Evolutionary conservation across 176 grass and related monocot genomes (phyloP).

Genomic region (Rhynchospora breviuscula): DNA sequence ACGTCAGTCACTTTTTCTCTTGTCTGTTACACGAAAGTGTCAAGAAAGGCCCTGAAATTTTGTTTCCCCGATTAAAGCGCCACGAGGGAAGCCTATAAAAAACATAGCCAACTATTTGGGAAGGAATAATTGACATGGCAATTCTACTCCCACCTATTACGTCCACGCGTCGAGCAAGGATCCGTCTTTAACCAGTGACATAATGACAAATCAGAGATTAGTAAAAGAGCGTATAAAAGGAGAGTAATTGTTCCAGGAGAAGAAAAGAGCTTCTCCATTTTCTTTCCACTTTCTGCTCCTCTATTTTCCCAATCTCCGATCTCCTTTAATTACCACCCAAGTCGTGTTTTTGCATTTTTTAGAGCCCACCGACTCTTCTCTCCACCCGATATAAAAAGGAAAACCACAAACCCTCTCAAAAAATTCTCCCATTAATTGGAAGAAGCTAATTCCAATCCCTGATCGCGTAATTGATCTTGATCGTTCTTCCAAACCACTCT

Average conservation of each 20-base stretch:
- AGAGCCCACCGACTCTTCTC: slow-evolving; percentile 7
- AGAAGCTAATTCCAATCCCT: background rate
- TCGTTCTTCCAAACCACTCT: background rate
- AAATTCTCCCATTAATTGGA: background rate
- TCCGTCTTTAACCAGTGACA: background rate
- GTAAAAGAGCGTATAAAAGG: background rate
- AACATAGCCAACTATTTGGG: background rate
- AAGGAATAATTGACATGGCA: background rate
- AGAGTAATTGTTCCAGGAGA: background rate
- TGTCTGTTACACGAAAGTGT: background rate
- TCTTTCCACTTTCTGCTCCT: background rate
- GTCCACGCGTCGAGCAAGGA: background rate
- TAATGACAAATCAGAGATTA: background rate
- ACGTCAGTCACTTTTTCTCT: too few relatives aligned
- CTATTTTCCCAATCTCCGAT: background rate
- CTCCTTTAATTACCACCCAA: background rate
- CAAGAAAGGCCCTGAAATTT: background rate
- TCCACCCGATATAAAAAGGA: slow-evolving; percentile 16
- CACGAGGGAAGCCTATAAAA: background rate
- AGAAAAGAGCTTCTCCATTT: slow-evolving; percentile 15
- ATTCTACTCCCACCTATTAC: background rate
- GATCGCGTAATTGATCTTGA: background rate
- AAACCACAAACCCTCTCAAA: background rate
- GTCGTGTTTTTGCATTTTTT: slow-evolving; percentile 5
- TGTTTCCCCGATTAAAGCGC: background rate